Percentiles rank a stretch among this genome's conserved stretches.
These are phyloP conservation scores for Pouteria glomerata DNA, from an alignment of 148 eudicot genomes.

Conservation along the genomic window DNA sequence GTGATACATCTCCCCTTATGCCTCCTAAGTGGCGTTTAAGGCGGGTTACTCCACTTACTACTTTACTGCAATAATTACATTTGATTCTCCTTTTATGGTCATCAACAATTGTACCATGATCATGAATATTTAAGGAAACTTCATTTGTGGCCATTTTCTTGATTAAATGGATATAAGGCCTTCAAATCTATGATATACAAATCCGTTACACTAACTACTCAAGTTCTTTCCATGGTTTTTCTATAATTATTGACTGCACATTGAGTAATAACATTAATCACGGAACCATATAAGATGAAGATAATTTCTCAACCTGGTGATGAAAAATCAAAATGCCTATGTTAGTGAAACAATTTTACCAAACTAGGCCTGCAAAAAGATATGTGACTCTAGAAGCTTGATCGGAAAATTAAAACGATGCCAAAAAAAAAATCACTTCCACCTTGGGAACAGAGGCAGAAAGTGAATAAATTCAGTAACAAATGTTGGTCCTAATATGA, in stretches of 20 bases:
- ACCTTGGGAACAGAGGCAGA: not conserved
- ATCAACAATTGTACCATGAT: slow-evolving; percentile 48
- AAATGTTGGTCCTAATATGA: not conserved
- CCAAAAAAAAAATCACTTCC: not conserved
- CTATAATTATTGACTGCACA: not conserved
- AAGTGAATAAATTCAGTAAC: not conserved
- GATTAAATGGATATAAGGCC: not conserved
- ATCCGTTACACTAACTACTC: not conserved
- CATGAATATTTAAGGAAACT: slow-evolving; percentile 12
- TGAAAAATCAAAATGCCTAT: not conserved
- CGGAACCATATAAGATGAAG: not conserved
- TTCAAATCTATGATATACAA: not conserved
- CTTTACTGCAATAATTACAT: slow-evolving; percentile 50
- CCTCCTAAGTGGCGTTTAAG: slow-evolving; percentile 51
- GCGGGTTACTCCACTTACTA: slow-evolving; percentile 40
- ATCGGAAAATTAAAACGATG: not conserved
- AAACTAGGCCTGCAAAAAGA: slow-evolving; percentile 5
- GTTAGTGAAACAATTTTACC: not conserved
- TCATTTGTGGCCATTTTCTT: slow-evolving; percentile 11
- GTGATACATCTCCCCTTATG: slow-evolving; percentile 25
- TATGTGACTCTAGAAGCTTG: not conserved
- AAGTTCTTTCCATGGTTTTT: not conserved
- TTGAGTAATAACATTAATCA: not conserved
- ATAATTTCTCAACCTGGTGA: not conserved
- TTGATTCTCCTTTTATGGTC: slow-evolving; percentile 27